Evolutionary conservation across 495 filamentous ascomycete genomes (phyloP), one percentile per base, ranked within the genome.

Genomic region (Xylaria cubensis): DNA sequence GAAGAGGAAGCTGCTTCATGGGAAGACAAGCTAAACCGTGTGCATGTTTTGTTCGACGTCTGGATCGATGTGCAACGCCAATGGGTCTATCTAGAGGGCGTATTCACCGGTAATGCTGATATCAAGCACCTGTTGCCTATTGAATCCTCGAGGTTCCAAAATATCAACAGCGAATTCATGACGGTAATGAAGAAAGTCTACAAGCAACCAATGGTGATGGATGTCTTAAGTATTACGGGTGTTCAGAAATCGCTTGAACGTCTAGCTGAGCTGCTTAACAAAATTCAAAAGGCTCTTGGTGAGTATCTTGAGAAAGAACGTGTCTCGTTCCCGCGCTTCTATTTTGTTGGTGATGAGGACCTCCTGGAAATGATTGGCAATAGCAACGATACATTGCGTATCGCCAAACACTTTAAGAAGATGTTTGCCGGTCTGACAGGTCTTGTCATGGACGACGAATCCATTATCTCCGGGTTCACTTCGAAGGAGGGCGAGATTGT

Each of bases 21-120:
- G 97, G 96, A 99, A 82, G 96, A 99, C 81, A 97, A 97, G 76
- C 86, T 99, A 53, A 99, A 99, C 80, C 91, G 97, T 48, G 93
- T 98, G 26, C 96, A 98, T 79, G 93, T 98, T 42, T 86, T 98
- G 2, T 99, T 99, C 78, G 97, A 99, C 82, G 94, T 98, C 39
- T 99, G 96, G 96, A 98, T 99, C 73, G 96, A 99, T 83, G 97
- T 99, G 34, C 96, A 99, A 81, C 90, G 96, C 70, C 96, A 99
- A 84, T 99, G 96, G 96, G 95, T 98, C 4, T 99, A 99, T 77
- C 88, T 99, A 29, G 97, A 99, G 82, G 96, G 96, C 67, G 97
- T 99, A 51, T 99, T 99, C 79, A 96, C 94, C 6, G 96, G 96
- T 67, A 99, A 98, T 82, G 95, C 93, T 12, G 96, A 99, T 78